Evolutionary conservation across 148 eudicot genomes (phyloP).

Genomic region (Linanthus parryae): DNA sequence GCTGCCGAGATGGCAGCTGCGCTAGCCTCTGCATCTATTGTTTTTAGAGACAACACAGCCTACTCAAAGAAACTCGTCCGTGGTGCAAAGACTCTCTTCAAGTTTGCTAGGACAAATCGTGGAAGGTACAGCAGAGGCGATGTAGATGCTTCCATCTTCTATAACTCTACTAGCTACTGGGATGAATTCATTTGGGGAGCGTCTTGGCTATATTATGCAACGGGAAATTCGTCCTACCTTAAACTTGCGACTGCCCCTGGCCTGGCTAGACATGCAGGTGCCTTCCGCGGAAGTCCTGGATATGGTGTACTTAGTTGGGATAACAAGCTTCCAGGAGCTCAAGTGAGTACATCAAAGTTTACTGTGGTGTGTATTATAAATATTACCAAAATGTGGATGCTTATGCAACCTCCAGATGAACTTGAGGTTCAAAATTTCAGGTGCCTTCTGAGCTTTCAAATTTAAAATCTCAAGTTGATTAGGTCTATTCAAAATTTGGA

Average conservation of each 20-base stretch:
- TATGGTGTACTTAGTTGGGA: conserved; percentile 91
- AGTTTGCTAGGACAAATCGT: conserved; percentile 55
- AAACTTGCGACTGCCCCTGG: conserved; percentile 52
- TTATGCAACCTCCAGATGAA: no score
- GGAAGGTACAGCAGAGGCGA: conserved; percentile 67
- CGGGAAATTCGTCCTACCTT: conserved; percentile 75
- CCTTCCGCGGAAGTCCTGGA: conserved; percentile 73
- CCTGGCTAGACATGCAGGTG: conserved; percentile 83
- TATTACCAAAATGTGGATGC: no score
- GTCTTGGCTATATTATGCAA: conserved; percentile 83
- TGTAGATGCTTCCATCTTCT: conserved; percentile 52
- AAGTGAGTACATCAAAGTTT: no score
- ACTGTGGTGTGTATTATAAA: no score
- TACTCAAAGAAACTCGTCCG: conserved; percentile 84
- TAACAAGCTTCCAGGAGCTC: conserved; percentile 87
- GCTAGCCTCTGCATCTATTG: conserved; percentile 85
- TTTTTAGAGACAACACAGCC: conserved; percentile 78
- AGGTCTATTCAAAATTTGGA: neutral
- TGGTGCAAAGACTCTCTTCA: conserved; percentile 68
- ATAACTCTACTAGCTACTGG: conserved; percentile 77
- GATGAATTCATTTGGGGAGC: conserved; percentile 88
- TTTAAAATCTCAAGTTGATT: neutral
- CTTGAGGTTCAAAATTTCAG: no score
- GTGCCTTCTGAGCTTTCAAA: neutral
- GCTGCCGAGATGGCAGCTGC: conserved; percentile 92